Conservation (phyloP, 805 yeast species). For the Lipomyces oligophaga region DNA sequence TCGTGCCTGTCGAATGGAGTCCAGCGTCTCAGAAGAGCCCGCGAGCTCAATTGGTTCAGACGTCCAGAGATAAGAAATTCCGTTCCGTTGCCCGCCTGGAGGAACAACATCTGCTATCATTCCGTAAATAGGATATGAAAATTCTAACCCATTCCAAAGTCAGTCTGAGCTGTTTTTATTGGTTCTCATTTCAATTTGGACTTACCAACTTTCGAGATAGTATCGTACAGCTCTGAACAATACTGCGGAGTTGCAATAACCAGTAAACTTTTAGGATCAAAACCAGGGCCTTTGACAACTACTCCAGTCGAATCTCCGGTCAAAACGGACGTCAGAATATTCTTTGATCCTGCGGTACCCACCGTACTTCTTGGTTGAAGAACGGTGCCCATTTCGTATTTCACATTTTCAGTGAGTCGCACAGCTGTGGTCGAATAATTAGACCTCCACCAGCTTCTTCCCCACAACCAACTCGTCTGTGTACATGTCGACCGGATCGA, state of each 20-base stretch:
- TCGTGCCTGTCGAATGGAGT: background rate
- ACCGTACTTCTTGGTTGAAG: constrained; percentile 17
- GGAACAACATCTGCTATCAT: constrained; percentile 24
- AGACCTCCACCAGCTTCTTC: too few species aligned
- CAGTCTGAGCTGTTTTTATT: background rate
- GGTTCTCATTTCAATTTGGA: background rate
- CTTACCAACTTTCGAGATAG: constrained; percentile 16
- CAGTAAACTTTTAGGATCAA: constrained; percentile 27
- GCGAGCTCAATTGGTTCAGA: constrained; percentile 9
- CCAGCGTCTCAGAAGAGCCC: background rate
- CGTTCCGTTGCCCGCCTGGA: constrained; percentile 26
- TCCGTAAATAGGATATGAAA: constrained; percentile 15
- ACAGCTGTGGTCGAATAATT: too few species aligned
- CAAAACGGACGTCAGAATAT: too few species aligned
- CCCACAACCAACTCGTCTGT: too few species aligned
- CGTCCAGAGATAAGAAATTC: constrained; percentile 27
- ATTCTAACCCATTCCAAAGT: too few species aligned
- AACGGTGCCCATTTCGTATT: constrained; percentile 20
- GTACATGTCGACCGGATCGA: too few species aligned
- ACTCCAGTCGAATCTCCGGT: too few species aligned
- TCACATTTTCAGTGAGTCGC: too few species aligned
- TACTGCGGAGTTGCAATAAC: constrained; percentile 38
- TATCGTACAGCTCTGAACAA: constrained; percentile 33
- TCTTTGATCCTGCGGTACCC: too few species aligned
- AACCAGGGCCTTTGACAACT: constrained; percentile 3